Conservation (phyloP, 805 yeast species). For the Danielia oregonensis region DNA sequence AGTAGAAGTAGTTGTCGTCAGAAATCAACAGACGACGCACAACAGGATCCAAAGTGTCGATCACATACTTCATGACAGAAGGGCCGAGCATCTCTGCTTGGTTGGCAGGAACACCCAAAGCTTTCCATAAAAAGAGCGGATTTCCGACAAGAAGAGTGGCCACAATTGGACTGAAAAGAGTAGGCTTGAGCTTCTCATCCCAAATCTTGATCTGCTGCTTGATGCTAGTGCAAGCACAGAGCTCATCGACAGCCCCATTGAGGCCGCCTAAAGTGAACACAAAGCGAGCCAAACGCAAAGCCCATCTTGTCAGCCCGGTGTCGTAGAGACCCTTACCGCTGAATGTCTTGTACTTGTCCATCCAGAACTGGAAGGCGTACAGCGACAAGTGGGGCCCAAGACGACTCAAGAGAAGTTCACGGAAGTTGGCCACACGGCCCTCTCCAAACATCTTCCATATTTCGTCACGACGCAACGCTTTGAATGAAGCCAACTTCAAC, state of each 20-base stretch:
- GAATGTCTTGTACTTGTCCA: slow-evolving; percentile 53
- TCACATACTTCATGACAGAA: slow-evolving; percentile 65
- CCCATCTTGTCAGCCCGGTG: slow-evolving; percentile 87
- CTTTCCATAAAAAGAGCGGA: slow-evolving; percentile 84
- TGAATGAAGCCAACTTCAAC: slow-evolving; percentile 69
- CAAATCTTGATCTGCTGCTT: slow-evolving; percentile 64
- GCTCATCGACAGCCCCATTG: slow-evolving; percentile 44
- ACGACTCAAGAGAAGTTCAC: slow-evolving; percentile 40
- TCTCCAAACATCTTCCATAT: slow-evolving; percentile 76
- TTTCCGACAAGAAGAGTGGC: slow-evolving; percentile 70
- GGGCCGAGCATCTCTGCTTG: slow-evolving; percentile 79
- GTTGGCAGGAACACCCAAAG: slow-evolving; percentile 83
- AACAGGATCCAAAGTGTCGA: slow-evolving; percentile 77
- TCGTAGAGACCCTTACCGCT: slow-evolving; percentile 66
- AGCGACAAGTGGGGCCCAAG: slow-evolving; percentile 73
- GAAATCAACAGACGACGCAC: slow-evolving; percentile 60
- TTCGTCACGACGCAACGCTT: slow-evolving; percentile 50
- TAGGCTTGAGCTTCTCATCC: slow-evolving; percentile 60
- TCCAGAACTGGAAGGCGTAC: slow-evolving; percentile 80
- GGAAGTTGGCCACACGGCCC: slow-evolving; percentile 52
- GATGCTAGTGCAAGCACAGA: slow-evolving; percentile 56
- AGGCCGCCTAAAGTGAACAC: slow-evolving; percentile 58
- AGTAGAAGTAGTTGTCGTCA: slow-evolving; percentile 74
- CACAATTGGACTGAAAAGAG: slow-evolving; percentile 66
- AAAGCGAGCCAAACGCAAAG: slow-evolving; percentile 61